A percentile compares a stretch with the other conserved stretches of the same genome.
Conservation (phyloP, 2,329 filamentous ascomycete species). For the Colletotrichum eremochloae region DNA sequence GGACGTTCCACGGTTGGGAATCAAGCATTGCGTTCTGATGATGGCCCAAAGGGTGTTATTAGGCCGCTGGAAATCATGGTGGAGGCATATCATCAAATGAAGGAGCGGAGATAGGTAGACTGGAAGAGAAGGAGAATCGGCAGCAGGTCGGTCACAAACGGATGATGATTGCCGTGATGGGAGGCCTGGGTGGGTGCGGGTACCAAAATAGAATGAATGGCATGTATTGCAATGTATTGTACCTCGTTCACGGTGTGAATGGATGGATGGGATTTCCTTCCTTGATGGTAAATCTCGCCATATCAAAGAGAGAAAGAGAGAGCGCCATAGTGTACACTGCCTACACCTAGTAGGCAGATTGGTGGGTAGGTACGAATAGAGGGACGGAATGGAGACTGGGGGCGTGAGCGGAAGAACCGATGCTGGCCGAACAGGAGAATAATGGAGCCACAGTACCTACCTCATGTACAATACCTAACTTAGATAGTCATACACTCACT, state of each 20-base stretch:
- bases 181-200: neutral
- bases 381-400: neutral
- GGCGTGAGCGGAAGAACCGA: constrained; percentile 24
- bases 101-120: too few relatives aligned
- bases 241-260: neutral
- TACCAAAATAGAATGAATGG: neutral
- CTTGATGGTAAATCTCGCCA: neutral
- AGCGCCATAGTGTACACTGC: neutral
- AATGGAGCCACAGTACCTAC: neutral
- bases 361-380: neutral
- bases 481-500: too few relatives aligned
- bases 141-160: neutral
- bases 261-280: constrained; percentile 16
- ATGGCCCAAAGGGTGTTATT: neutral
- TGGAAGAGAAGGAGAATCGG: neutral
- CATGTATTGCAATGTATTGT: constrained; percentile 1
- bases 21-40: neutral
- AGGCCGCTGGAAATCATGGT: neutral
- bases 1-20: neutral
- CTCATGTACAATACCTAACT: too few relatives aligned
- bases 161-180: constrained; percentile 1
- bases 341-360: too few relatives aligned
- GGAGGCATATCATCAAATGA: neutral
- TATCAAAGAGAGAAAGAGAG: neutral
- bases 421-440: neutral